Base-by-base conservation (phyloP, 164 flowering plant species). In the Taxillus chinensis region DNA sequence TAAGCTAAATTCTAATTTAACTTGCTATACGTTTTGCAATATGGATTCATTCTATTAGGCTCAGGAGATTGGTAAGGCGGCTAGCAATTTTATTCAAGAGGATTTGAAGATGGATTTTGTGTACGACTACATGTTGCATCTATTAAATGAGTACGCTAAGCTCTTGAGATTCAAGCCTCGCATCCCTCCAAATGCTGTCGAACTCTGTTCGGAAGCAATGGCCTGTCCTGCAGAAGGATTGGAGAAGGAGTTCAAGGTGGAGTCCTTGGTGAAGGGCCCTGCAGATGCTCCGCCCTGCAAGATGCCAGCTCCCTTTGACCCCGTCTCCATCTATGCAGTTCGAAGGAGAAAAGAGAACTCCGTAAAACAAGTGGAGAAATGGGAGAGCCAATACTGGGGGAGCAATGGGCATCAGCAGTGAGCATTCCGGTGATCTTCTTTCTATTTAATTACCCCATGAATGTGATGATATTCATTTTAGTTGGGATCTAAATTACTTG, bases 121-220 rank as follows among this genome's bases (percentile, higher is more conserved):
- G 37, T 86, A 86, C 50, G 91, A 86, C 55, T 86, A 86, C 79
- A 86, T 86, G 88, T 80, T 83, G 55, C 88, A 85, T 73, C 80
- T 82, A 43, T 64, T 86, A 39, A 81, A 15, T 39, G 81, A 82
- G 65, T 86, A 86, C 14, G 62, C 88, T 2, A 86, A 80, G 74
- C 85, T 86, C 39, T 63, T 86, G 58, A 77, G 67, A 55, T 86
- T 67, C 70, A 77, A 80, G 70, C 88, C 91, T 1, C 55, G 65
- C 0, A 51, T 77, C 14, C 79, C 88, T n/a, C 9, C 4, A 16
- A 67, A 67, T 3, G 86, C 88, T 1, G 39, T 67, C 0, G 86
- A 86, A 45, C 50, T 77, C 5, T 85, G 87, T 52, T 64, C 80
- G 2, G 83, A 85, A 68, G 13, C 63, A 38, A 80, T 85, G 86